Conservation (phyloP, 371 early-diverging fungal species). For the Circinella umbellata region DNA sequence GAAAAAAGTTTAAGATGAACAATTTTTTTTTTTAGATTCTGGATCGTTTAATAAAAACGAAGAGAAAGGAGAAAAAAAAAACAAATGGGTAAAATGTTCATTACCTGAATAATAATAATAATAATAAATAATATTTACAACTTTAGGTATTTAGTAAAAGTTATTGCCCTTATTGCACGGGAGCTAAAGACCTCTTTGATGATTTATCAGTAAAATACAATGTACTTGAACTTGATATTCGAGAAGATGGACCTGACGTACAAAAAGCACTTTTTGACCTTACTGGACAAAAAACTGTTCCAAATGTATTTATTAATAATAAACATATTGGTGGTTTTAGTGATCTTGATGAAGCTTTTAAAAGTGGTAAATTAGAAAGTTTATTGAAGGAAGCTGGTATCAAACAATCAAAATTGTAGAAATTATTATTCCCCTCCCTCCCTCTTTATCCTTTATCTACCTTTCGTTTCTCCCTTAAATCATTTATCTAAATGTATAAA, state of each 20-base stretch:
- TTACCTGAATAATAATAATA: background rate
- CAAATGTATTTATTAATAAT: conserved; percentile 86
- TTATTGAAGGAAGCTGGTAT: conserved; percentile 50
- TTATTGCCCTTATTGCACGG: conserved; percentile 84
- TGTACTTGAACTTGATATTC: conserved; percentile 66
- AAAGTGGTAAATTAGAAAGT: conserved; percentile 59
- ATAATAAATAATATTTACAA: background rate
- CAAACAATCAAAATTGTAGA: conserved; percentile 23
- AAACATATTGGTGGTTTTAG: conserved; percentile 89
- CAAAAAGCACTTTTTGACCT: conserved; percentile 71
- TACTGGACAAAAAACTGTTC: conserved; percentile 88
- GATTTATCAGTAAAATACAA: conserved; percentile 52
- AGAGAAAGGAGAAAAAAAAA: too few relatives aligned
- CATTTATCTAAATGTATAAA: too few relatives aligned
- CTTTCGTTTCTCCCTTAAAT: too few relatives aligned
- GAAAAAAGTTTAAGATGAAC: background rate
- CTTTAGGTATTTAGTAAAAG: conserved; percentile 83
- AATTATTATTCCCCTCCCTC: too few relatives aligned
- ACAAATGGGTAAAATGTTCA: too few relatives aligned
- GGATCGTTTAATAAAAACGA: too few relatives aligned
- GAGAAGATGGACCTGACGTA: conserved; percentile 74
- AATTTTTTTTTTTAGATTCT: background rate
- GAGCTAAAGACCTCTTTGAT: conserved; percentile 71
- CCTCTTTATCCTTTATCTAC: too few relatives aligned
- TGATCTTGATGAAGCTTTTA: conserved; percentile 61